Evolutionary conservation across 257 asterid genomes (phyloP), one percentile per base, ranked within the genome.

Genomic region (Ligustrum vulgare): DNA sequence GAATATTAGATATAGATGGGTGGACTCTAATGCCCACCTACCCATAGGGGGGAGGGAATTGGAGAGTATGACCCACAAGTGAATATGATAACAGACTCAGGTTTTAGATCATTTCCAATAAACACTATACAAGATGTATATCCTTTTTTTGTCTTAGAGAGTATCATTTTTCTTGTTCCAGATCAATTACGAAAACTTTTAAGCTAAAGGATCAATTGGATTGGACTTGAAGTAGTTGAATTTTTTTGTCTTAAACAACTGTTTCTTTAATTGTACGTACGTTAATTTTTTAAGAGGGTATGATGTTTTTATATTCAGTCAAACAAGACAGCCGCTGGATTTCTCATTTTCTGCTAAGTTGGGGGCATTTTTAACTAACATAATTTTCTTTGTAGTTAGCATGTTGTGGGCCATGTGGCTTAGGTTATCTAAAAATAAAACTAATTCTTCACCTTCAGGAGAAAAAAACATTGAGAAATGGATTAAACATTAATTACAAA

Each of bases 351-450:
- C 79, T 69, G 74, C 64, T 67, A 56, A 45, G 45, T 54, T 5
- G 78, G 43, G 35, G 36, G 69, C 82, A 70, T 56, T 56, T 56
- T 43, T 72, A 81, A 79, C 62, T 74, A 78, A 37, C 43, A 67
- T 80, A 37, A 37, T 67, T 84, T 76, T 64, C 56, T 34, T 63
- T 64, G 71, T 82, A 72, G 82, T 77, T 78, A 56, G 64, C 82
- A 78, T 28, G 31, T 28, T 28, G 31, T 28, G 31, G 31, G 31
- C 31, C 31, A 28, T 78, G 84, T 78, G 85, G 67, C 58, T 36
- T 34, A 58, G 2, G 15, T 35, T 34, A 12, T 72, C 32, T 16
- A 9, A 6, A 10, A 67, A 28, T 16, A 9, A 35, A 35, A 35
- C 36, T 28, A n/a, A n/a, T 66, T 22, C 69, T 23, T 28, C 66